phyloP scores from a whole-genome alignment of 345 rosid species.

The Hibiscus tridactylites region DNA sequence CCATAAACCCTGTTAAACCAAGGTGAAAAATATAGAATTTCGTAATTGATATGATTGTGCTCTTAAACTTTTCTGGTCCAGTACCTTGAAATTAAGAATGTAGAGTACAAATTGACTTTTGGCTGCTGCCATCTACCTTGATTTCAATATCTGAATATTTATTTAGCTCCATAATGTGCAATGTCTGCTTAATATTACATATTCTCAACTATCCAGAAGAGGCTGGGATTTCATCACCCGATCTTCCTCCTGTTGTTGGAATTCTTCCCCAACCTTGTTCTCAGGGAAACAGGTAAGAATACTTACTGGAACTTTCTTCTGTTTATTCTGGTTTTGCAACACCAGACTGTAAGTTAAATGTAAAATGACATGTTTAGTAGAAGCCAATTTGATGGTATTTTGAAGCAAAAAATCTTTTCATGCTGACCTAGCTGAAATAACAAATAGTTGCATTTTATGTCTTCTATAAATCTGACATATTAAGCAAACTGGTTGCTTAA shows the following conservation, averaged over 20 bases:
- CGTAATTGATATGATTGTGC: background rate
- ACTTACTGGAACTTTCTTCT: slow-evolving; percentile 8
- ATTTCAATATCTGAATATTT: background rate
- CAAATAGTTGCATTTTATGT: background rate
- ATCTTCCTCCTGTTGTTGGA: slow-evolving; percentile 58
- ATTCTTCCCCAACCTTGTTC: slow-evolving; percentile 75
- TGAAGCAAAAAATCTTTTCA: background rate
- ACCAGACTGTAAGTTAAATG: background rate
- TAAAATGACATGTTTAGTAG: background rate
- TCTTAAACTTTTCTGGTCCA: background rate
- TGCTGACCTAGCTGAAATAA: background rate
- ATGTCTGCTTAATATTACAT: background rate
- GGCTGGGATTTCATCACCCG: slow-evolving; percentile 48
- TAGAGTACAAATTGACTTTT: slow-evolving; percentile 1
- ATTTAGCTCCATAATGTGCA: slow-evolving; percentile 4
- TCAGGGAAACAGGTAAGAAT: slow-evolving; percentile 56
- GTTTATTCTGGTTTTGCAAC: slow-evolving; percentile 8
- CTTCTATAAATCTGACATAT: background rate
- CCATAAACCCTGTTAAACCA: background rate
- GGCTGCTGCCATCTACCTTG: background rate
- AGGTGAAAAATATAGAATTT: background rate
- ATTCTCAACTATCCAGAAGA: slow-evolving; percentile 45
- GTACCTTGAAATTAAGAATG: background rate
- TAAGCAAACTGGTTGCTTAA: background rate
- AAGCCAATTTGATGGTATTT: background rate